phyloP scores from a whole-genome alignment of 306 rosid genomes.

The Rubus parviflorus region DNA sequence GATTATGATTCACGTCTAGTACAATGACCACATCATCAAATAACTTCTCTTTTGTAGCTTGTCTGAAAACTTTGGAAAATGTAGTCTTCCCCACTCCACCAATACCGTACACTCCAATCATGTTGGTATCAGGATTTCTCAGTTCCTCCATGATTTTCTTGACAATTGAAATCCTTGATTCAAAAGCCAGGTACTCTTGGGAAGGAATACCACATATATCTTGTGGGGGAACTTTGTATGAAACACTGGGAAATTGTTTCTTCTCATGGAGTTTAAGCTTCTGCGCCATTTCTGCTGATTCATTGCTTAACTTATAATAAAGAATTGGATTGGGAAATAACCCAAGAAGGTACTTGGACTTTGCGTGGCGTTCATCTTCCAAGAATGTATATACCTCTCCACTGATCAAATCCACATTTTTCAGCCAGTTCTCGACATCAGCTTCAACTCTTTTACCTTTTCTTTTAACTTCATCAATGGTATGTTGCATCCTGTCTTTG shows the following conservation, averaged over 20 bases:
- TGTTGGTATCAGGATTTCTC: constrained; percentile 3
- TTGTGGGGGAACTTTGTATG: not conserved
- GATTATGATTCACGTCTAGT: constrained; percentile 11
- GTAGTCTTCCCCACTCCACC: constrained; percentile 34
- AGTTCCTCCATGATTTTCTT: constrained; percentile 24
- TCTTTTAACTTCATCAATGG: constrained; percentile 10
- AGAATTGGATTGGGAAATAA: constrained; percentile 10
- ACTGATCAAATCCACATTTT: not conserved
- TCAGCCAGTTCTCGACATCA: constrained; percentile 21
- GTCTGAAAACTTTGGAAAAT: constrained; percentile 9
- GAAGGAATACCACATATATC: not conserved
- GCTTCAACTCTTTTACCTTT: constrained; percentile 8
- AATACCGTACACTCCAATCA: constrained; percentile 24
- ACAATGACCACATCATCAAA: constrained; percentile 22
- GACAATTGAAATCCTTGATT: constrained; percentile 14
- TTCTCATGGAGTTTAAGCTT: not conserved
- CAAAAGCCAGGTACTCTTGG: constrained; percentile 18
- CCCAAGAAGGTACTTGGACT: not conserved
- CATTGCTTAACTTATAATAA: constrained; percentile 12
- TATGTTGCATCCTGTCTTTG: not conserved
- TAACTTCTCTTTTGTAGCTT: constrained; percentile 10
- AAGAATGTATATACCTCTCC: not conserved
- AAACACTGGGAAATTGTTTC: constrained; percentile 6
- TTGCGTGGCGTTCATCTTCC: not conserved
- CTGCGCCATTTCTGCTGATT: not conserved